phyloP scores from a whole-genome alignment of 495 filamentous ascomycete genomes.

The Aspergillus bertholletiae region DNA sequence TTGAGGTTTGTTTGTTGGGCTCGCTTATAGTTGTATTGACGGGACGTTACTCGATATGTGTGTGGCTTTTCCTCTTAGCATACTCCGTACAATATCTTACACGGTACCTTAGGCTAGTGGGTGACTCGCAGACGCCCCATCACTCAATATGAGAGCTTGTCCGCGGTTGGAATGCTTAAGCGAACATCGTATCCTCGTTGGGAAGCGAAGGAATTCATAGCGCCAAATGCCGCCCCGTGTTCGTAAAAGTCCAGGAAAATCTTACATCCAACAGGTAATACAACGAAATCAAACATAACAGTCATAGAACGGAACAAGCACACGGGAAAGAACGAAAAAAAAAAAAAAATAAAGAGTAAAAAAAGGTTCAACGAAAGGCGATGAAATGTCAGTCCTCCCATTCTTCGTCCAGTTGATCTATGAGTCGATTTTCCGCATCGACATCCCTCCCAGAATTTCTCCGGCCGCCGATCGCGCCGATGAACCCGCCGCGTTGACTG shows the following conservation, averaged over 20 bases:
- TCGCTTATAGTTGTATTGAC: too few relatives aligned
- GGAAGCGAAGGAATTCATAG: not conserved
- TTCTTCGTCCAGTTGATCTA: slow-evolving; percentile 95
- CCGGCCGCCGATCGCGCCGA: slow-evolving; percentile 34
- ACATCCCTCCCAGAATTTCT: slow-evolving; percentile 33
- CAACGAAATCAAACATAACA: not conserved
- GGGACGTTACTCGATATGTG: too few relatives aligned
- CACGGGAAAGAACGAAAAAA: not conserved
- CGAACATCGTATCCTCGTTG: not conserved
- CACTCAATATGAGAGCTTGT: too few relatives aligned
- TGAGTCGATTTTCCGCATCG: slow-evolving; percentile 89
- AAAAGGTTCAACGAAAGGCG: not conserved
- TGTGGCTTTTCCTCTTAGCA: too few relatives aligned
- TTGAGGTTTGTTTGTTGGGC: too few relatives aligned
- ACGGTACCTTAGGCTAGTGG: too few relatives aligned
- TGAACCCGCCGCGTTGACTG: slow-evolving; percentile 30
- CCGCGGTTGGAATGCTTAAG: not conserved
- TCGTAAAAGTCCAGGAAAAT: not conserved
- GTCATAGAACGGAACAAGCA: not conserved
- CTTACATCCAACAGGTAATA: not conserved
- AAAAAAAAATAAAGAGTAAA: not conserved
- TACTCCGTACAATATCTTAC: too few relatives aligned
- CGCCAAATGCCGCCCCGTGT: not conserved
- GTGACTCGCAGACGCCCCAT: too few relatives aligned
- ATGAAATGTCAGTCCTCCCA: slow-evolving; percentile 45